Evolutionary conservation across 805 yeast species (phyloP).

Genomic region (Starmera dryadoides): DNA sequence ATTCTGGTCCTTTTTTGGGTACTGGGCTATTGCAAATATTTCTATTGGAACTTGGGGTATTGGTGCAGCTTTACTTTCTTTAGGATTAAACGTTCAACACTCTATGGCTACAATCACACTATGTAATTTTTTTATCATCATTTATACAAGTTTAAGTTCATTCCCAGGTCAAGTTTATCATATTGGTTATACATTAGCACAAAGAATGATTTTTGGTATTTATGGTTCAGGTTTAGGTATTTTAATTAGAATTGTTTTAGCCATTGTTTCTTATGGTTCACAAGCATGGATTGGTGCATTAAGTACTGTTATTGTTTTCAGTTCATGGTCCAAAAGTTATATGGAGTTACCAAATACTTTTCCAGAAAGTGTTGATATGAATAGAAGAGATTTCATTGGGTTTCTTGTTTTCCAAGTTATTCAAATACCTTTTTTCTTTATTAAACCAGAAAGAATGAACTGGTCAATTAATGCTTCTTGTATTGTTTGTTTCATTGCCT

Average conservation of each 20-base stretch:
- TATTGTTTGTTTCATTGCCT: conserved; percentile 28
- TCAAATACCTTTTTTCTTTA: conserved; percentile 30
- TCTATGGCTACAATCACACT: conserved; percentile 35
- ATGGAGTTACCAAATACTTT: conserved; percentile 30
- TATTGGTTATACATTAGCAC: conserved; percentile 30
- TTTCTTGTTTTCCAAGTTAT: conserved; percentile 38
- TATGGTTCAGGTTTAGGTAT: conserved; percentile 34
- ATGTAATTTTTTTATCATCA: conserved; percentile 29
- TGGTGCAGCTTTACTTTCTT: conserved; percentile 29
- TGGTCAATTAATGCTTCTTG: conserved; percentile 28
- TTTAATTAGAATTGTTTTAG: conserved; percentile 29
- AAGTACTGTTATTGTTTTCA: conserved; percentile 28
- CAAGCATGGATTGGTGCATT: conserved; percentile 38
- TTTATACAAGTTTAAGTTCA: conserved; percentile 28
- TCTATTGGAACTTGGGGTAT: conserved; percentile 30
- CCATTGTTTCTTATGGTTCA: conserved; percentile 35
- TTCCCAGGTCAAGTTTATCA: conserved; percentile 34
- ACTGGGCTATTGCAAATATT: conserved; percentile 28
- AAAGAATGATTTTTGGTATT: conserved; percentile 32
- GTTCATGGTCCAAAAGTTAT: conserved; percentile 28
- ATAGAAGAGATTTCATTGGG: conserved; percentile 34
- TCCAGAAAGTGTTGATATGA: conserved; percentile 29
- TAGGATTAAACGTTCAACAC: conserved; percentile 31
- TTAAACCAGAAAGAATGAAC: conserved; percentile 39
- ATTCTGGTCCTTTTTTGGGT: conserved; percentile 20